Percentiles rank a stretch among this genome's conserved stretches.
Evolutionary conservation across 73 alveolate genomes (phyloP).

Genomic region (Paramecium sexaurelia): DNA sequence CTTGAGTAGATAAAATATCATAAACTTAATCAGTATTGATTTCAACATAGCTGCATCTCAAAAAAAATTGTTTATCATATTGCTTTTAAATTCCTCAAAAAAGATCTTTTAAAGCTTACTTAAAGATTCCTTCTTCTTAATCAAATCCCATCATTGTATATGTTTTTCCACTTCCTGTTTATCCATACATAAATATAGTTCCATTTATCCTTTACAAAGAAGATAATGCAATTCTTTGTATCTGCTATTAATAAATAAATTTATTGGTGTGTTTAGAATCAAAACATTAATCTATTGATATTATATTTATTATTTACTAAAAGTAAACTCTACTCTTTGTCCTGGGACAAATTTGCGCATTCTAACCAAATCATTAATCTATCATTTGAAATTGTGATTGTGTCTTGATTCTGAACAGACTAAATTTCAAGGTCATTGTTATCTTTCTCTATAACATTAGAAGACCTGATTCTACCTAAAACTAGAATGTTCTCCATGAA

Average conservation of each 20-base stretch:
- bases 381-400: constrained; percentile 45
- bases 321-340: constrained; percentile 50
- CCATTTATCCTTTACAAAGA: constrained; percentile 74
- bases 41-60: constrained; percentile 94
- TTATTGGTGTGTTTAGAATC: constrained; percentile 57
- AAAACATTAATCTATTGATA: constrained; percentile 69
- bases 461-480: constrained; percentile 27
- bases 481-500: constrained; percentile 41
- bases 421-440: constrained; percentile 50
- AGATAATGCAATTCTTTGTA: constrained; percentile 71
- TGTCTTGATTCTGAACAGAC: constrained; percentile 37
- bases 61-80: constrained; percentile 46
- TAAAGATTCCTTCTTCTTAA: constrained; percentile 74
- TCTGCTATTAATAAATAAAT: constrained; percentile 52
- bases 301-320: background rate
- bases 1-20: constrained; percentile 84
- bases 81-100: constrained; percentile 65
- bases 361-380: constrained; percentile 56
- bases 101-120: constrained; percentile 69
- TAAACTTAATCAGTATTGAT: constrained; percentile 95
- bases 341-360: constrained; percentile 57
- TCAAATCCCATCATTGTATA: constrained; percentile 75
- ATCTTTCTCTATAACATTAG: constrained; percentile 16
- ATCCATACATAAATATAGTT: constrained; percentile 74
- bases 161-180: constrained; percentile 77